Conservation (phyloP, 2,329 filamentous ascomycete genomes). For the Teratosphaeria pseudoeucalypti region DNA sequence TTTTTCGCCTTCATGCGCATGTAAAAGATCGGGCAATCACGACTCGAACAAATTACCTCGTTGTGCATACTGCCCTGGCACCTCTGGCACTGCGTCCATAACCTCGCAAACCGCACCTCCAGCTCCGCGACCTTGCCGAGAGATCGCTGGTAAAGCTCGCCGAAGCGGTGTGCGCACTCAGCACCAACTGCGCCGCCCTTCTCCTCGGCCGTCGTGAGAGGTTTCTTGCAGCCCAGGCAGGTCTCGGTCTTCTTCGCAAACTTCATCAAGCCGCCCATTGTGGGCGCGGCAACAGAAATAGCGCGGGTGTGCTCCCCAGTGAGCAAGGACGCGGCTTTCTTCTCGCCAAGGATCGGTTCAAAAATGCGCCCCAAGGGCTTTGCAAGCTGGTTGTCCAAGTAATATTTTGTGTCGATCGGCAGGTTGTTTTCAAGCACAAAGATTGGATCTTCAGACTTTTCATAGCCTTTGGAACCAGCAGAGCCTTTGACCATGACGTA, state of each 20-base stretch:
- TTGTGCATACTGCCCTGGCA: slow-evolving; percentile 98
- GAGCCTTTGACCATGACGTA: slow-evolving; percentile 96
- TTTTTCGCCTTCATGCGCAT: slow-evolving; percentile 99
- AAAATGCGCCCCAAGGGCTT: slow-evolving; percentile 94
- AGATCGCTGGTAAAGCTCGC: slow-evolving; percentile 88
- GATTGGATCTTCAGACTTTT: slow-evolving; percentile 93
- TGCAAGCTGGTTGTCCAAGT: slow-evolving; percentile 93
- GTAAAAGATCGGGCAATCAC: slow-evolving; percentile 98
- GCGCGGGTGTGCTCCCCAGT: slow-evolving; percentile 91
- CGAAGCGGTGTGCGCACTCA: slow-evolving; percentile 73
- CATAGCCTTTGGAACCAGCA: slow-evolving; percentile 84
- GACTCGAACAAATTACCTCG: slow-evolving; percentile 92
- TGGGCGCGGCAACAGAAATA: slow-evolving; percentile 84
- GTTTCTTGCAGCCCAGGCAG: slow-evolving; percentile 99
- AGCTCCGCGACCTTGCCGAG: slow-evolving; percentile 81
- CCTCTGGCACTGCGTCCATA: slow-evolving; percentile 97
- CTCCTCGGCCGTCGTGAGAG: slow-evolving; percentile 69
- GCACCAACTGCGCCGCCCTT: slow-evolving; percentile 76
- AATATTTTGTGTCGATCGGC: slow-evolving; percentile 96
- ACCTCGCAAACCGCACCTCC: slow-evolving; percentile 79
- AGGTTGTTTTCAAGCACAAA: slow-evolving; percentile 96
- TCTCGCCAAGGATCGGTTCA: slow-evolving; percentile 92
- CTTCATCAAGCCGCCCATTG: slow-evolving; percentile 91
- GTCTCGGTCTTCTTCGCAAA: slow-evolving; percentile 97
- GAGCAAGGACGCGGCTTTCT: slow-evolving; percentile 74